Evolutionary conservation across 768 basidiomycete species (phyloP).

Genomic region (Lenzites betulinus): DNA sequence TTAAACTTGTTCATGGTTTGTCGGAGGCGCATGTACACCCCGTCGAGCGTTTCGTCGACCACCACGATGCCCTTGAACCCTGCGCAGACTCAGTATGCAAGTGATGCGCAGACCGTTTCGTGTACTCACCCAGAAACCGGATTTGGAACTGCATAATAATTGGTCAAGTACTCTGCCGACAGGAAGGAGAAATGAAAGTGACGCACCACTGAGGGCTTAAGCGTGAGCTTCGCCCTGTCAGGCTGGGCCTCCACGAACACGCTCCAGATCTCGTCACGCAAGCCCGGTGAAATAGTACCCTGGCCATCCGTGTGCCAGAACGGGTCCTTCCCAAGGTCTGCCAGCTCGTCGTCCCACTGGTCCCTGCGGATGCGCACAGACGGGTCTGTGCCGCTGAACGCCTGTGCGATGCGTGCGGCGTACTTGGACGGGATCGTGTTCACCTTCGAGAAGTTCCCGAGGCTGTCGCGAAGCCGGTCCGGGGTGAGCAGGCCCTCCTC

Average conservation of each 20-base stretch:
- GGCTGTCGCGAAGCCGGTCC: conserved; percentile 53
- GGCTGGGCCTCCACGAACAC: conserved; percentile 46
- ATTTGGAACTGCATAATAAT: conserved; percentile 60
- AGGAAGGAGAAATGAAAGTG: conserved; percentile 5
- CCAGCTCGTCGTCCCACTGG: conserved; percentile 65
- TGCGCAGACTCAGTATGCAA: neutral
- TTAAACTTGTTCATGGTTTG: conserved; percentile 76
- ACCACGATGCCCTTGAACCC: conserved; percentile 76
- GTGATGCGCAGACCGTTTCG: neutral
- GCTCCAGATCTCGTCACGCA: conserved; percentile 61
- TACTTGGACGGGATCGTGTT: conserved; percentile 63
- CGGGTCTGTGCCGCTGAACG: conserved; percentile 78
- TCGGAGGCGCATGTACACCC: conserved; percentile 67
- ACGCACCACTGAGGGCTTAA: conserved; percentile 65
- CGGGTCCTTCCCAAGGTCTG: conserved; percentile 44
- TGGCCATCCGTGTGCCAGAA: conserved; percentile 73
- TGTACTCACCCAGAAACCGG: conserved; percentile 60
- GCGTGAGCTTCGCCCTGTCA: conserved; percentile 31
- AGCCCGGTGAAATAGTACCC: conserved; percentile 67
- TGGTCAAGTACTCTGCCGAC: no score
- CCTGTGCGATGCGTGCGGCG: conserved; percentile 80
- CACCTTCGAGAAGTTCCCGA: conserved; percentile 65
- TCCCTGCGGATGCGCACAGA: conserved; percentile 55
- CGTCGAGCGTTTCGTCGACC: conserved; percentile 57
- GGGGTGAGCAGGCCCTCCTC: conserved; percentile 35